Evolutionary conservation across 1,284 basidiomycete species (phyloP).

Genomic region (Trametes sp.): DNA sequence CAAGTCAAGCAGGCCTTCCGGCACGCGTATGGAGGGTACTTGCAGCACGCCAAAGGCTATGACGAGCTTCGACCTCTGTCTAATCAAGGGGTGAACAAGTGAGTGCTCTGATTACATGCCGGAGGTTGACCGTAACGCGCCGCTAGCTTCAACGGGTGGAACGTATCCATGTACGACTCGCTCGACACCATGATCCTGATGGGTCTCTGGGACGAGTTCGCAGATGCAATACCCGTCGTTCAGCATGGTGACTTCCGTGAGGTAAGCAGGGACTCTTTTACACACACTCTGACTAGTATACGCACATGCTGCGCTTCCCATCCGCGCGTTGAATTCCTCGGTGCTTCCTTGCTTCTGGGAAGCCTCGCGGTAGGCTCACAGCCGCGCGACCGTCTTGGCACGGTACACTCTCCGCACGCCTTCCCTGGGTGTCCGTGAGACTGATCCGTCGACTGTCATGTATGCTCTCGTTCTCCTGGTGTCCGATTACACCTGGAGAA

Average conservation of each 20-base stretch:
- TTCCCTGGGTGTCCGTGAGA: too few relatives aligned
- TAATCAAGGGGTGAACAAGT: constrained; percentile 60
- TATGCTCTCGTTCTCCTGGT: too few relatives aligned
- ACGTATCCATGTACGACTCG: constrained; percentile 82
- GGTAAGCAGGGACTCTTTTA: constrained; percentile 18
- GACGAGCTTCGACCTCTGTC: constrained; percentile 69
- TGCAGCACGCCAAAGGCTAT: constrained; percentile 59
- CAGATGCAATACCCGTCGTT: constrained; percentile 76
- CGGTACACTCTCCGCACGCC: neutral
- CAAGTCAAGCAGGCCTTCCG: constrained; percentile 66
- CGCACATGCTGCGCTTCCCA: constrained; percentile 19
- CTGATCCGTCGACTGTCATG: too few relatives aligned
- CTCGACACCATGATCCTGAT: constrained; percentile 92
- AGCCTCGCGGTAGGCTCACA: constrained; percentile 2
- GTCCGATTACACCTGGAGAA: too few relatives aligned
- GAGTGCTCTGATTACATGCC: constrained; percentile 29
- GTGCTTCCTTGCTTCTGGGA: constrained; percentile 5
- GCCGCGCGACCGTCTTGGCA: constrained; percentile 12
- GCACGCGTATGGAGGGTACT: constrained; percentile 72
- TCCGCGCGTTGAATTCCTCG: constrained; percentile 1
- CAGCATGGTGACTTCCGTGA: constrained; percentile 67
- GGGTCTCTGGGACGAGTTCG: constrained; percentile 83
- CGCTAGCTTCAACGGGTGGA: constrained; percentile 84
- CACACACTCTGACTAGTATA: neutral
- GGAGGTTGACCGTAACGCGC: constrained; percentile 1